Conservation (phyloP, 1,139 yeast genomes). For the Meyerozyma guilliermondii region DNA sequence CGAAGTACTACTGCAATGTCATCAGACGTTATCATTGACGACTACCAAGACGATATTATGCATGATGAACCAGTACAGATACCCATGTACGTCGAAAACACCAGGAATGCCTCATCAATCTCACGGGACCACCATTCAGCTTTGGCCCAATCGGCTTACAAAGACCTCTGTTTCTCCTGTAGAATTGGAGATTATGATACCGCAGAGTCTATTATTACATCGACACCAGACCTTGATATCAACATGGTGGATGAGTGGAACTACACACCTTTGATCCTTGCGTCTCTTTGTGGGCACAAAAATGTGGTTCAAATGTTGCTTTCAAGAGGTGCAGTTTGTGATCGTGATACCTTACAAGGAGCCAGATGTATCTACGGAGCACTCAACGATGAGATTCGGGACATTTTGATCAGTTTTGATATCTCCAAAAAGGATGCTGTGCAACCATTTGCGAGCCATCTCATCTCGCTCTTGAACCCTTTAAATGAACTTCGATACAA, state of each 20-base stretch:
- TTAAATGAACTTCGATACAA: slow-evolving; percentile 22
- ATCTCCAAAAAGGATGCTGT: slow-evolving; percentile 64
- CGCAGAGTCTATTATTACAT: slow-evolving; percentile 48
- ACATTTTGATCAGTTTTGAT: slow-evolving; percentile 54
- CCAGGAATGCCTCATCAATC: background rate
- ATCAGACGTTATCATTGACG: background rate
- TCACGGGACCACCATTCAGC: background rate
- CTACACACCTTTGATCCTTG: slow-evolving; percentile 67
- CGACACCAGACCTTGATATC: slow-evolving; percentile 48
- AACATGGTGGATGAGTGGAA: slow-evolving; percentile 71
- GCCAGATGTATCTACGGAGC: slow-evolving; percentile 80
- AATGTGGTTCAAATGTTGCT: slow-evolving; percentile 55
- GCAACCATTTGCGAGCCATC: slow-evolving; percentile 72
- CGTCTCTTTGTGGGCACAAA: slow-evolving; percentile 72
- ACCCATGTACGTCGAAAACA: background rate
- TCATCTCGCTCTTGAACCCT: slow-evolving; percentile 44
- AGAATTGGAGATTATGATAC: slow-evolving; percentile 62
- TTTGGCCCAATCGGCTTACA: slow-evolving; percentile 18
- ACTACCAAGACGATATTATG: background rate
- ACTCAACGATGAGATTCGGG: slow-evolving; percentile 58
- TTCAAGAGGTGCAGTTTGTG: slow-evolving; percentile 67
- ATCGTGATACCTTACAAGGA: slow-evolving; percentile 75
- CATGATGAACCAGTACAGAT: background rate
- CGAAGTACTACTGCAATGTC: background rate
- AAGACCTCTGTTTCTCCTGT: slow-evolving; percentile 59